Conservation (phyloP, 106 monocot species). For the Acanthochlamys bracteata region DNA sequence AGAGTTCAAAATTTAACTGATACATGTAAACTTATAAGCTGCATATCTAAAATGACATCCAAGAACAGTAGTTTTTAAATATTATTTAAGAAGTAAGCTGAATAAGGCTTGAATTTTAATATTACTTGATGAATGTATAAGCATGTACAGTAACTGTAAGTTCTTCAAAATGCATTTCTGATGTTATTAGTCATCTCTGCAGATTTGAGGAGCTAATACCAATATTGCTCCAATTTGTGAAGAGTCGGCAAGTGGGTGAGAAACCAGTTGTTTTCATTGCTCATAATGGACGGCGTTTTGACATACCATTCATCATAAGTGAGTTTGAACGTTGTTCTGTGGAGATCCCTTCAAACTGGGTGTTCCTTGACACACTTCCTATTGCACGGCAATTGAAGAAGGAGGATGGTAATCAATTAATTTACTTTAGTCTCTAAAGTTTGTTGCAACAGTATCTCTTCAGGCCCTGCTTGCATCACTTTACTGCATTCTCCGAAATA, state of each 20-base stretch:
- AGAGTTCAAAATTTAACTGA: no score
- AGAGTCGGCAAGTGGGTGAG: constrained; percentile 44
- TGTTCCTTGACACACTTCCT: constrained; percentile 77
- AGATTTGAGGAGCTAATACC: constrained; percentile 83
- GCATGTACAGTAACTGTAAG: no score
- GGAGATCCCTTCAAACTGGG: constrained; percentile 69
- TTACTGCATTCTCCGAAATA: background rate
- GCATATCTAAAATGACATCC: no score
- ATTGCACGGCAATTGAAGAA: constrained; percentile 60
- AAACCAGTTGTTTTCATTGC: constrained; percentile 75
- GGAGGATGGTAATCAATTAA: constrained; percentile 47
- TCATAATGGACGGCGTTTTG: constrained; percentile 81
- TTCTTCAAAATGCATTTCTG: no score
- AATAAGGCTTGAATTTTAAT: no score
- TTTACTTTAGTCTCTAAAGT: background rate
- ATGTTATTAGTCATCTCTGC: background rate
- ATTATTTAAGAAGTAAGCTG: no score
- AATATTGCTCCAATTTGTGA: constrained; percentile 55
- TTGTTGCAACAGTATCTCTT: background rate
- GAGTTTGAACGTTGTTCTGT: constrained; percentile 61
- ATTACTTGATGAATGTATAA: no score
- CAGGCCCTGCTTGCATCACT: background rate
- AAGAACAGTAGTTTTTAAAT: no score
- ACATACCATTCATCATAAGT: constrained; percentile 72
- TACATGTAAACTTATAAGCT: no score